A percentile compares a stretch with the other conserved stretches of the same genome.
Evolutionary conservation across 2,329 filamentous ascomycete genomes (phyloP).

Genomic region (Fusarium duplospermum): DNA sequence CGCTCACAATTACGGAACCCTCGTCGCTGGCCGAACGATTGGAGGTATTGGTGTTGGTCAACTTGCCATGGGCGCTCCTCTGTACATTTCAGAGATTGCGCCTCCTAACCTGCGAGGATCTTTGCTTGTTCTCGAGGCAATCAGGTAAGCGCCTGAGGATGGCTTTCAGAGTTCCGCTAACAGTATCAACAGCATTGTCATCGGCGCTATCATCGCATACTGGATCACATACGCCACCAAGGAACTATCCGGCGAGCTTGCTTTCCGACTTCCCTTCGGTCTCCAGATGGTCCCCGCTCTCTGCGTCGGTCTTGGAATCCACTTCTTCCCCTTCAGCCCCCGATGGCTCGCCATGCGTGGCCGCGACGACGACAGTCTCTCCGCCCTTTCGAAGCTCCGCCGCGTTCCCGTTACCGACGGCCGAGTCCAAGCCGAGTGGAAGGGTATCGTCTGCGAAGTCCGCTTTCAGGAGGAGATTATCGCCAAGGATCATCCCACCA

Average conservation of each 20-base stretch:
- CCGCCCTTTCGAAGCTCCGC: constrained; percentile 52
- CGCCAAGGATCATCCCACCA: constrained; percentile 9
- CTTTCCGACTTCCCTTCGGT: constrained; percentile 60
- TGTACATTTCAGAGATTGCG: neutral
- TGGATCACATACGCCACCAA: constrained; percentile 66
- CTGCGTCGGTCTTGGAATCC: constrained; percentile 52
- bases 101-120: neutral
- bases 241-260: constrained; percentile 53
- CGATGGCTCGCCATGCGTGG: constrained; percentile 56
- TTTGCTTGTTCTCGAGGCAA: neutral
- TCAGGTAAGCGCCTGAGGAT: neutral
- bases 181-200: constrained; percentile 12
- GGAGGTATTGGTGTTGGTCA: neutral
- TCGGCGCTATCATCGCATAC: constrained; percentile 61
- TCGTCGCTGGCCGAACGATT: neutral
- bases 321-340: constrained; percentile 59
- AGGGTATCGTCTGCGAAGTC: constrained; percentile 62
- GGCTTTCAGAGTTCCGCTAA: rapidly evolving
- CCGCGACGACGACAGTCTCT: constrained; percentile 54
- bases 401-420: constrained; percentile 55
- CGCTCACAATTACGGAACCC: neutral
- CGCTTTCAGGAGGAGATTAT: constrained; percentile 53
- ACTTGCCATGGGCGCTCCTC: neutral
- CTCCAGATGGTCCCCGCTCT: constrained; percentile 50
- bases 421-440: constrained; percentile 59